Evolutionary conservation across 768 basidiomycete species (phyloP), one percentile per base, ranked within the genome.

Genomic region (Termitomyces sp.): DNA sequence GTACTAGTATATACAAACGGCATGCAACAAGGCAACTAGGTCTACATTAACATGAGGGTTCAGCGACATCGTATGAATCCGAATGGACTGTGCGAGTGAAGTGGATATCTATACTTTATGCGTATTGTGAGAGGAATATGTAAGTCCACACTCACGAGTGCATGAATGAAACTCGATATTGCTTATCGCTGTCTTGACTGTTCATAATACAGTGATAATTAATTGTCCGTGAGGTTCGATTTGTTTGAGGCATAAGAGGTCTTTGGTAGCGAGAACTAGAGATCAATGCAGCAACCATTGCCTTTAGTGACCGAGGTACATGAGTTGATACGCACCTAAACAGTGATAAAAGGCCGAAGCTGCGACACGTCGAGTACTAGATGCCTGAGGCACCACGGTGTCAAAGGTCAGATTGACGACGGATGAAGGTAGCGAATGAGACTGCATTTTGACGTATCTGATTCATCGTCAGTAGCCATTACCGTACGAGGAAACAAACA

Each of bases 261-360:
- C 77, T 68, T 93, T 94, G 23, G 91, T 93, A 12, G 83, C 82
- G 49, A 94, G 80, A 55, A 90, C 92, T 94, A 63, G 41, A 48
- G 56, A 40, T 28, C 16, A 38, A 50, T 36, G 59, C 46, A 61
- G 48, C 18, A 36, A 56, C 49, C 46, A 58, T 43, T 57, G 47
- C 38, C 13, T 35, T 47, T 56, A 16, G 64, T 26, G 33, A 56
- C 58, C 28, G 35, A 54, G 52, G 38, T 30, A 51, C 43, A 16
- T n/a, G n/a, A n/a, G n/a, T 44, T 55, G 30, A 6, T 38, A 70
- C 79, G 40, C 59, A 92, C 92, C 91, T 46, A 94, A 78, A 68
- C 91, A 92, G 64, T 94, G 90, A 70, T 94, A 91, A 69, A 94
- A 87, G 4, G 85, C 92, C 16, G 88, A 83, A 9, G 91, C 86